A percentile compares a stretch with the other conserved stretches of the same genome.
phyloP scores from a whole-genome alignment of 805 yeast species.

The Wickerhamiella brachini region DNA sequence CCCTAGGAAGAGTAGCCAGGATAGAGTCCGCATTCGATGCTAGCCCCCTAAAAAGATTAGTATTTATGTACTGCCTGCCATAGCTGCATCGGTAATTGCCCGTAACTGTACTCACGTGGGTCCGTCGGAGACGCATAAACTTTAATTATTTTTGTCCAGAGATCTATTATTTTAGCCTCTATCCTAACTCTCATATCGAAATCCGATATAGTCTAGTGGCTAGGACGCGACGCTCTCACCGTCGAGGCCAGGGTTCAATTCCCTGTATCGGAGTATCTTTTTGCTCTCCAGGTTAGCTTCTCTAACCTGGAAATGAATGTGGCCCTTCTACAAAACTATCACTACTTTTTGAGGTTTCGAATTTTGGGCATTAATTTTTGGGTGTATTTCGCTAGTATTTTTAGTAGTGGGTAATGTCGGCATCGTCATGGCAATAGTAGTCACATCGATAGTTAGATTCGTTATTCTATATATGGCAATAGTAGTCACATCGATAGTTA shows the following conservation, averaged over 20 bases:
- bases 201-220: conserved; percentile 20
- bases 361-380: too few relatives aligned
- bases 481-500: too few relatives aligned
- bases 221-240: conserved; percentile 20
- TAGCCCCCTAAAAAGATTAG: too few relatives aligned
- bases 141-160: too few relatives aligned
- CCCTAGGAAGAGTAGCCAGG: background rate
- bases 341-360: too few relatives aligned
- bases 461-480: too few relatives aligned
- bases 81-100: background rate
- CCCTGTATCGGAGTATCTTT: conserved; percentile 17
- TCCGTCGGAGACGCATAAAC: background rate
- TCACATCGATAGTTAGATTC: too few relatives aligned
- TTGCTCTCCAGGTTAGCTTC: background rate
- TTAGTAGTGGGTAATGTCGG: too few relatives aligned
- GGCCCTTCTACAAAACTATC: too few relatives aligned
- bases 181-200: background rate
- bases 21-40: background rate
- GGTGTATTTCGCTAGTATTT: too few relatives aligned
- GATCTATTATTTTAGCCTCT: background rate
- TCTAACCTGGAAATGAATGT: too few relatives aligned
- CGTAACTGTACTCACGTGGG: background rate
- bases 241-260: conserved; percentile 19
- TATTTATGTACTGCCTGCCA: background rate
- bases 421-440: too few relatives aligned